A percentile compares a stretch with the other conserved stretches of the same genome.
phyloP scores from a whole-genome alignment of 148 eudicot species.

The Suaeda aralocaspica region DNA sequence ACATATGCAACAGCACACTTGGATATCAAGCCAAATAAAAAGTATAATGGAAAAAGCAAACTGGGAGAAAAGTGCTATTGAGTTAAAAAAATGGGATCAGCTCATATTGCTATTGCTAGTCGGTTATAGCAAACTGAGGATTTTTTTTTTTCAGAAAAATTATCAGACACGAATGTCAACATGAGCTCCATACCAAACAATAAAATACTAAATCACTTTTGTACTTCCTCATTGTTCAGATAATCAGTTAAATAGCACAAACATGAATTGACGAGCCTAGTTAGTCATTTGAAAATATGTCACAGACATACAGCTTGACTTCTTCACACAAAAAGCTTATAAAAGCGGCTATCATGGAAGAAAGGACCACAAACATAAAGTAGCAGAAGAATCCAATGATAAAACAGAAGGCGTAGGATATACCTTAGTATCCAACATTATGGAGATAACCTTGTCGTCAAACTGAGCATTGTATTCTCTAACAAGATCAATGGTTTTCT shows the following conservation, averaged over 20 bases:
- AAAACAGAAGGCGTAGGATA: conserved; percentile 2
- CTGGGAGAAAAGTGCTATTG: not conserved
- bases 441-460: conserved; percentile 79
- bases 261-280: no score
- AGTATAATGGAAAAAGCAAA: not conserved
- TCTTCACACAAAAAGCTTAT: not conserved
- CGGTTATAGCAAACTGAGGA: no score
- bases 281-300: not conserved
- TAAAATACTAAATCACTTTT: no score
- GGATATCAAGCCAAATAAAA: conserved; percentile 6
- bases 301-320: not conserved
- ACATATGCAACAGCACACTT: conserved; percentile 1
- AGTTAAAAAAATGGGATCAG: not conserved
- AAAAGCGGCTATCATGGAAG: not conserved
- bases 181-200: no score
- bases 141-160: no score
- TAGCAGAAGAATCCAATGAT: not conserved
- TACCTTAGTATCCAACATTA: conserved; percentile 99
- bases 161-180: no score
- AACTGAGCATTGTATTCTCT: conserved; percentile 89
- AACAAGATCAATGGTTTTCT: conserved; percentile 89
- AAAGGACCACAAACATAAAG: not conserved
- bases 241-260: no score
- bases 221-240: no score
- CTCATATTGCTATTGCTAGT: no score